Evolutionary conservation across 2,329 filamentous ascomycete species (phyloP), one percentile per base, ranked within the genome.

Genomic region (Fusarium chaquense): DNA sequence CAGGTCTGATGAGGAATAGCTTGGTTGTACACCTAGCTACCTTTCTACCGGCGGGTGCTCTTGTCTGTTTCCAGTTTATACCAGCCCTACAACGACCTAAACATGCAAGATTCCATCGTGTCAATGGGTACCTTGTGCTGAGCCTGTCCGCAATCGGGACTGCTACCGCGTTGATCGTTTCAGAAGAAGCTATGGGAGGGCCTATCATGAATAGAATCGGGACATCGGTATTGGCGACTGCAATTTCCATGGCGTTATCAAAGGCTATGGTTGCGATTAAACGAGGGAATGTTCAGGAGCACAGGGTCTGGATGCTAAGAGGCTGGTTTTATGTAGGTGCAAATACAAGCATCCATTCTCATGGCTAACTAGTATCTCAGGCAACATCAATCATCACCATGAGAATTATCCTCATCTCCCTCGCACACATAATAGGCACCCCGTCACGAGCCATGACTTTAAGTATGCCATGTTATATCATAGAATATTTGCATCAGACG

Each of bases 301-400:
- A 67, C 22, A 43, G 65, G 6, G 58, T 20, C 18, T 67, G 65
- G 65, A 67, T 67, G 63, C 24, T 67, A 2, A 35, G 65, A 7
- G 65, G 41, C 7, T 67, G 65, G 65, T 49, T 67, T 6, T 67
- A 61, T 12, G 62, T 51, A 6, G 20, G 64, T 45, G 13, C 3
- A 20, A 12, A 1, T 20, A 18, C 4, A 16, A 24, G 5, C 11
- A 36, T 6, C 2, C 3, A 15, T 15, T n/a, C 5, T 4, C 1
- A 2, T 13, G 0, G 3, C 36, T 38, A 4, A 11, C 58, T 58
- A 35, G 57, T 36, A 28, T 20, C 2, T 4, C 3, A 67, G 64
- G 58, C 63, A 40, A 55, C 63, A 5, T 53, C 65, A 9, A 67
- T 67, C 6, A 45, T 67, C 2, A 63, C 51, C 2, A 58, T 67